These are phyloP conservation scores for Monotropa hypopitys DNA, from an alignment of 179 eudicot genomes.

Conservation along the genomic window DNA sequence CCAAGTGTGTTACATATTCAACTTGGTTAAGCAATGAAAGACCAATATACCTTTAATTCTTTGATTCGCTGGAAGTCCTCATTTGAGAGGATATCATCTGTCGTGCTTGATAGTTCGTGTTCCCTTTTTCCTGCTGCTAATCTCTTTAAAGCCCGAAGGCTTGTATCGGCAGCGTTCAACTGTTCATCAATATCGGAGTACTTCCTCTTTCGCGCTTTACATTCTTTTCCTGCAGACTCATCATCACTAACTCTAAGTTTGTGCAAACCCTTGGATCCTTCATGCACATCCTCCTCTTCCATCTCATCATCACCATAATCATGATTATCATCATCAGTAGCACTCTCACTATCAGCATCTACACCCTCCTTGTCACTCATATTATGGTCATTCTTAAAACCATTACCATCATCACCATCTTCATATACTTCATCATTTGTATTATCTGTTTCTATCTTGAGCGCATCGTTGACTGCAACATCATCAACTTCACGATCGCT, in stretches of 20 bases:
- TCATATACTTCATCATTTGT: slow-evolving; percentile 23
- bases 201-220: slow-evolving; percentile 47
- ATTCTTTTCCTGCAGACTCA: slow-evolving; percentile 7
- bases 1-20: not conserved
- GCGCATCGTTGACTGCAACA: not conserved
- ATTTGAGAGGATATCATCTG: slow-evolving; percentile 72
- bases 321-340: slow-evolving; percentile 21
- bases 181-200: slow-evolving; percentile 64
- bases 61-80: slow-evolving; percentile 78
- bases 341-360: not conserved
- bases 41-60: slow-evolving; percentile 50
- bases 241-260: not conserved
- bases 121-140: slow-evolving; percentile 45
- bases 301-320: slow-evolving; percentile 10
- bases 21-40: slow-evolving; percentile 1
- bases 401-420: slow-evolving; percentile 6
- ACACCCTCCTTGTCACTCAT: slow-evolving; percentile 17
- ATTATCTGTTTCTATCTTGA: slow-evolving; percentile 11
- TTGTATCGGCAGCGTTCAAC: slow-evolving; percentile 51
- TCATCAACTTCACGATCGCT: slow-evolving; percentile 6
- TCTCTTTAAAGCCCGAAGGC: slow-evolving; percentile 79
- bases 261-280: slow-evolving; percentile 7
- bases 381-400: slow-evolving; percentile 21
- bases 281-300: slow-evolving; percentile 15
- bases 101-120: slow-evolving; percentile 14